Conservation (phyloP, 2,329 filamentous ascomycete species). For the Pyrenophora teres region DNA sequence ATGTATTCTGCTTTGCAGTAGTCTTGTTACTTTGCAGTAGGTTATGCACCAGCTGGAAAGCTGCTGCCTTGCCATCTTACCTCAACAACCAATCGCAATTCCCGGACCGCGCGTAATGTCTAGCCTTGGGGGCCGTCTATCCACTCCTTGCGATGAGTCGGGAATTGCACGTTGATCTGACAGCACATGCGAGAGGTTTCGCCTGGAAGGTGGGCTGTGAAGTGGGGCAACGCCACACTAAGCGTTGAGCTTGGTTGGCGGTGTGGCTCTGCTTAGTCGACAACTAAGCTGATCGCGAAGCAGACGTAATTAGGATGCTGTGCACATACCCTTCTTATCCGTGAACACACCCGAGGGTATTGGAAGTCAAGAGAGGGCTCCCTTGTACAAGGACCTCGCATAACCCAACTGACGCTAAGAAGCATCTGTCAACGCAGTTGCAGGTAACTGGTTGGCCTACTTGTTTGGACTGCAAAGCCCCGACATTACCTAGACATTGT, state of each 20-base stretch:
- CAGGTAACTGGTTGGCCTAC: too few species aligned
- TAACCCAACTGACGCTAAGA: too few species aligned
- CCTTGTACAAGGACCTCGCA: too few species aligned
- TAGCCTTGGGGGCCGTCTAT: not conserved
- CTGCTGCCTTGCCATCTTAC: constrained; percentile 19
- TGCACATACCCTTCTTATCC: too few species aligned
- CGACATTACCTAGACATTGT: too few species aligned
- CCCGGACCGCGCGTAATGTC: constrained; percentile 5
- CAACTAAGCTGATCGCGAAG: too few species aligned
- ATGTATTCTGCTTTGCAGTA: not conserved
- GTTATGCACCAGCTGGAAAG: constrained; percentile 6
- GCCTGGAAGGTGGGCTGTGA: not conserved
- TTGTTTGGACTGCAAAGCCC: too few species aligned
- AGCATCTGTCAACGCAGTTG: too few species aligned
- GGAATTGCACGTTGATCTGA: not conserved
- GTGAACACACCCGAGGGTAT: too few species aligned
- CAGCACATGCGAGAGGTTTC: not conserved
- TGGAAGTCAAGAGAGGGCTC: too few species aligned
- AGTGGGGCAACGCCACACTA: constrained; percentile 13
- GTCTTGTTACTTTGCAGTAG: not conserved
- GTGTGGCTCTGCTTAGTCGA: not conserved
- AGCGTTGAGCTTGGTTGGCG: not conserved
- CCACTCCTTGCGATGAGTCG: not conserved
- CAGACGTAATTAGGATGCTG: too few species aligned
- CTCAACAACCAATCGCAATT: constrained; percentile 14